Conservation (phyloP, 208 protist genomes). For the Leishmania martiniquensis region DNA sequence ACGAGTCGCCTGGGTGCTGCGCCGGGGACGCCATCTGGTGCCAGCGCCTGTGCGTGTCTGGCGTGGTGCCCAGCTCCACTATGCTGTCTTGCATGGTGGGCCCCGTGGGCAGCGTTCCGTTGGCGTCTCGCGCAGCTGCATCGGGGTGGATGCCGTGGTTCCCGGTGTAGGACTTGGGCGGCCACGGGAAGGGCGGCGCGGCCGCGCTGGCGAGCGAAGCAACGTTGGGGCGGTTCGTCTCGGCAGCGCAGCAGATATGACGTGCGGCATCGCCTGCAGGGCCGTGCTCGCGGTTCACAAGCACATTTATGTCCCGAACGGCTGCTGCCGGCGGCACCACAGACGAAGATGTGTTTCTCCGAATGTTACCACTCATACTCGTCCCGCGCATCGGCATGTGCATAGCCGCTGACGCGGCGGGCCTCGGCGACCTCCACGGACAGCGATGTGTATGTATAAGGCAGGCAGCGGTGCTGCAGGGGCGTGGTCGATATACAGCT, state of each 20-base stretch:
- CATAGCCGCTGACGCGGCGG: background rate
- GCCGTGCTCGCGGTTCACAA: background rate
- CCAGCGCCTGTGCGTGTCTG: slow-evolving; percentile 2
- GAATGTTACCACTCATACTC: background rate
- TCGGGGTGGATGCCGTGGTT: background rate
- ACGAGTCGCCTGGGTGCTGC: slow-evolving; percentile 22
- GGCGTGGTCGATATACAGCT: background rate
- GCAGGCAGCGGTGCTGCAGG: background rate
- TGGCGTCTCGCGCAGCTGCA: slow-evolving; percentile 1
- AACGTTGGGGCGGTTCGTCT: background rate
- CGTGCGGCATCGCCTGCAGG: background rate
- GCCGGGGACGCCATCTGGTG: slow-evolving; percentile 6
- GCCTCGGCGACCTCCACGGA: background rate
- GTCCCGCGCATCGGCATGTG: background rate
- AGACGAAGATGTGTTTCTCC: background rate
- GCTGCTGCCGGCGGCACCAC: background rate
- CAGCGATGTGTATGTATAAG: background rate
- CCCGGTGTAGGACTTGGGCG: slow-evolving; percentile 1
- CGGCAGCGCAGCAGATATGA: background rate
- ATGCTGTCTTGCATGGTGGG: background rate
- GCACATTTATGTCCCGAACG: background rate
- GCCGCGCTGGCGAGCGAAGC: background rate
- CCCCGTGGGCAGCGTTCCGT: background rate
- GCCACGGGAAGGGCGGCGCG: background rate
- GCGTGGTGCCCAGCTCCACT: slow-evolving; percentile 3